Evolutionary conservation across 192 early-diverging fungal genomes (phyloP).

Genomic region (Dispira simplex): DNA sequence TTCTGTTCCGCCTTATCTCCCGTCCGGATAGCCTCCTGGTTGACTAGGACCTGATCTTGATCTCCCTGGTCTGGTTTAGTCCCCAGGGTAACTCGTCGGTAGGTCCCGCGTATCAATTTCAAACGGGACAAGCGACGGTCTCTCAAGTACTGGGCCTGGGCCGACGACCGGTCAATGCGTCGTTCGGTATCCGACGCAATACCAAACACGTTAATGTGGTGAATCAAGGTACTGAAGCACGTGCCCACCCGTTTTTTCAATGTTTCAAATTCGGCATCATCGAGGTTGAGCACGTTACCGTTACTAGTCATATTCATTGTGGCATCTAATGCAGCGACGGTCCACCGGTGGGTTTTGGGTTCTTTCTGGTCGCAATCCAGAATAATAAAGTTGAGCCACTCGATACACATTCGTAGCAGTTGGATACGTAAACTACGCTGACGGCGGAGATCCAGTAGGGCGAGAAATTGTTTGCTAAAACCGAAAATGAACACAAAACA

Average conservation of each 20-base stretch:
- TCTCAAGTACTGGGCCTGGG: not conserved
- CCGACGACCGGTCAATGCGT: slow-evolving; percentile 1
- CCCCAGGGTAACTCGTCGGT: not conserved
- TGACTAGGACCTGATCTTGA: not conserved
- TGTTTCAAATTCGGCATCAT: slow-evolving; percentile 50
- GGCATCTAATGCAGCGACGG: slow-evolving; percentile 69
- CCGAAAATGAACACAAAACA: slow-evolving; percentile 27
- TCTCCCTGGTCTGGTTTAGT: too few species aligned
- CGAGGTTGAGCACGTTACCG: slow-evolving; percentile 49
- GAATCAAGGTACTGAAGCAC: slow-evolving; percentile 30
- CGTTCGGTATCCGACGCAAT: slow-evolving; percentile 11
- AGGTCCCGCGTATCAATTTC: not conserved
- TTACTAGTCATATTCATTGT: slow-evolving; percentile 61
- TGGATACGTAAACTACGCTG: slow-evolving; percentile 45
- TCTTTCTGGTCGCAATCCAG: slow-evolving; percentile 69
- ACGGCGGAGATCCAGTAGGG: slow-evolving; percentile 37
- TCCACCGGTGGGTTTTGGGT: slow-evolving; percentile 69
- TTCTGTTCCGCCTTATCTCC: not conserved
- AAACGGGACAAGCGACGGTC: not conserved
- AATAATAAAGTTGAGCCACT: slow-evolving; percentile 77
- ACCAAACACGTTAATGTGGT: slow-evolving; percentile 11
- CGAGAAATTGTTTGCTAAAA: slow-evolving; percentile 43
- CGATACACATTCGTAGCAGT: slow-evolving; percentile 56
- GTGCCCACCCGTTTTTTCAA: slow-evolving; percentile 55
- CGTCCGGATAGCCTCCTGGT: not conserved